Evolutionary conservation across 441 rosid genomes (phyloP).

Genomic region (Pelargonium fulgidum): DNA sequence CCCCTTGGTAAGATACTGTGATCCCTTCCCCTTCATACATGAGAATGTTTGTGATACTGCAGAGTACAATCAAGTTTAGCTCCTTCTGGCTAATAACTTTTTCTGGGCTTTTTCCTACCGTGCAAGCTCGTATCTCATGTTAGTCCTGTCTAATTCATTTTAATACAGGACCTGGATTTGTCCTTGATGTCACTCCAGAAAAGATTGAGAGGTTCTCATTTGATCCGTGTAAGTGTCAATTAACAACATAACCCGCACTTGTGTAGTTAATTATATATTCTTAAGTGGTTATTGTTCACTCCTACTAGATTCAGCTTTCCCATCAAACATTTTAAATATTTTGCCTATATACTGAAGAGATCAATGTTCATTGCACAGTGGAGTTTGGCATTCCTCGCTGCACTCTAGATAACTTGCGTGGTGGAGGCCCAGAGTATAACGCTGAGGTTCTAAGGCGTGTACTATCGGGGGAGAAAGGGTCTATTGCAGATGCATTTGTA

Average conservation of each 20-base stretch:
- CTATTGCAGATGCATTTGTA: conserved; percentile 80
- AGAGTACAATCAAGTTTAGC: not conserved
- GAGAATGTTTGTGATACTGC: not conserved
- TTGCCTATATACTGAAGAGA: conserved; percentile 4
- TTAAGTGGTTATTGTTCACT: not conserved
- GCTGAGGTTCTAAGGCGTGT: conserved; percentile 55
- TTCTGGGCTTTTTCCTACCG: not conserved
- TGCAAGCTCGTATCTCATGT: conserved; percentile 12
- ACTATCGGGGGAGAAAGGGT: conserved; percentile 68
- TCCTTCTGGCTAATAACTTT: not conserved
- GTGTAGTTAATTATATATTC: too few species aligned
- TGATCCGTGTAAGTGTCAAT: conserved; percentile 66
- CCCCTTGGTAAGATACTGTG: conserved; percentile 54
- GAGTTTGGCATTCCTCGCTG: conserved; percentile 88
- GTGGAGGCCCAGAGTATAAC: conserved; percentile 75
- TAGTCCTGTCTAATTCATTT: conserved; percentile 2
- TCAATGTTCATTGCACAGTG: conserved; percentile 44
- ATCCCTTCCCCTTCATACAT: conserved; percentile 14
- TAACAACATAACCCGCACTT: not conserved
- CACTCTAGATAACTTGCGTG: conserved; percentile 60
- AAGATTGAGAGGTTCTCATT: conserved; percentile 68
- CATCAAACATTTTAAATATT: not conserved
- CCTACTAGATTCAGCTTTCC: not conserved
- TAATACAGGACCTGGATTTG: conserved; percentile 57
- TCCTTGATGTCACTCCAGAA: conserved; percentile 58